Conservation (phyloP, 768 basidiomycete genomes). For the Amanita fuliginea region DNA sequence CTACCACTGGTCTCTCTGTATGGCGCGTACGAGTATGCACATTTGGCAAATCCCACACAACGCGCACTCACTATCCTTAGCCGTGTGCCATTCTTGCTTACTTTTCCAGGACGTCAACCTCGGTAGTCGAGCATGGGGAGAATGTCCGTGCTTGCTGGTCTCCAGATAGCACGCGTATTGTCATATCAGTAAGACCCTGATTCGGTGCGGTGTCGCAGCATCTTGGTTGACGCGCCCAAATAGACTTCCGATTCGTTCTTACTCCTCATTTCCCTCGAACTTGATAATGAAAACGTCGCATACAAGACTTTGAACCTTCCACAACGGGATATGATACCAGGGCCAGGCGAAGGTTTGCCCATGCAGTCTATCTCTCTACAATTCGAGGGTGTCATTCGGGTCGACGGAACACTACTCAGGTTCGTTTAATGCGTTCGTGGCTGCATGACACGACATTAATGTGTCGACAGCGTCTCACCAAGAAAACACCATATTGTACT, state of each 20-base stretch:
- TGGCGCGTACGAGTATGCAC: constrained; percentile 73
- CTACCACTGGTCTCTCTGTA: constrained; percentile 58
- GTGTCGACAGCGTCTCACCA: constrained; percentile 55
- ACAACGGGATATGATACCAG: constrained; percentile 61
- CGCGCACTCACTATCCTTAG: constrained; percentile 23
- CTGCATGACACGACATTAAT: neutral
- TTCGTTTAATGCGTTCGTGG: constrained; percentile 15
- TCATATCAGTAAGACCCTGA: constrained; percentile 54
- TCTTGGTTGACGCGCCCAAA: constrained; percentile 1
- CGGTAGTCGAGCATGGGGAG: constrained; percentile 75
- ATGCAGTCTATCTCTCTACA: constrained; percentile 58
- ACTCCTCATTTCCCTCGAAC: constrained; percentile 60
- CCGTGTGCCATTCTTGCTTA: constrained; percentile 64
- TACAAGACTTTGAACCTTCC: constrained; percentile 46
- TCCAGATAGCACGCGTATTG: constrained; percentile 66
- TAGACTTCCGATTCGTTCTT: constrained; percentile 78
- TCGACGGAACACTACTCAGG: constrained; percentile 70
- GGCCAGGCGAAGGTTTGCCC: constrained; percentile 69
- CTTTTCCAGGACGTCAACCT: constrained; percentile 65
- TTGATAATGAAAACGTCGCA: constrained; percentile 34
- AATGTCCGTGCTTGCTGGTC: constrained; percentile 73
- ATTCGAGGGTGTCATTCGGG: constrained; percentile 73
- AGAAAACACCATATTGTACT: constrained; percentile 60
- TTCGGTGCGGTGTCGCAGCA: neutral
- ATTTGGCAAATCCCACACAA: neutral